Conservation (phyloP, 805 yeast genomes). For the Kluyveromyces aestuarii region DNA sequence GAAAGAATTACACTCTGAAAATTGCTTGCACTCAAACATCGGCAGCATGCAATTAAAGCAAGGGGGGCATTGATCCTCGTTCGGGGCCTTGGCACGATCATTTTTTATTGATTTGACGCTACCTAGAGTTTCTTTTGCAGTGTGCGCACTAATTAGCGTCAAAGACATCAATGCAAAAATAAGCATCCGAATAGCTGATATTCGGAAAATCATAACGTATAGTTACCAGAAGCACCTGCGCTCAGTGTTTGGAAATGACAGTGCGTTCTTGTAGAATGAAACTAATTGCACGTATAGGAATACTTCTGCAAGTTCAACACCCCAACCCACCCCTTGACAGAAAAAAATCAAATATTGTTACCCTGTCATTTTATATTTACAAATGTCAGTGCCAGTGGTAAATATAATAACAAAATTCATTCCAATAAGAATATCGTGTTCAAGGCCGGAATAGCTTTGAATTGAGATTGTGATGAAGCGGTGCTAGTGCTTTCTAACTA, state of each 20-base stretch:
- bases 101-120: background rate
- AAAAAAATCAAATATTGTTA: too few species aligned
- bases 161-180: background rate
- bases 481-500: too few species aligned
- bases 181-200: background rate
- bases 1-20: constrained; percentile 75
- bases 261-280: too few species aligned
- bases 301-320: too few species aligned
- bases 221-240: background rate
- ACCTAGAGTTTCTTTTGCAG: background rate
- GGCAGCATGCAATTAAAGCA: constrained; percentile 94
- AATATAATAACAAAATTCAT: too few species aligned
- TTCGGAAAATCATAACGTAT: background rate
- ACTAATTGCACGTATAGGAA: too few species aligned
- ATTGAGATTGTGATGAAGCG: too few species aligned
- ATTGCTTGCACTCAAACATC: constrained; percentile 83
- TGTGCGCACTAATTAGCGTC: background rate
- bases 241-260: background rate
- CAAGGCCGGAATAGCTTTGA: too few species aligned
- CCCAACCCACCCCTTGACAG: background rate
- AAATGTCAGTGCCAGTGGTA: background rate
- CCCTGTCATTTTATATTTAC: background rate
- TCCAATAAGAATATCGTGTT: background rate
- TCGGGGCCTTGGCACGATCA: constrained; percentile 2
- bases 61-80: constrained; percentile 59